Evolutionary conservation across 1,284 basidiomycete genomes (phyloP), one percentile per base, ranked within the genome.

Genomic region (Cystobasidiaceae sp.): DNA sequence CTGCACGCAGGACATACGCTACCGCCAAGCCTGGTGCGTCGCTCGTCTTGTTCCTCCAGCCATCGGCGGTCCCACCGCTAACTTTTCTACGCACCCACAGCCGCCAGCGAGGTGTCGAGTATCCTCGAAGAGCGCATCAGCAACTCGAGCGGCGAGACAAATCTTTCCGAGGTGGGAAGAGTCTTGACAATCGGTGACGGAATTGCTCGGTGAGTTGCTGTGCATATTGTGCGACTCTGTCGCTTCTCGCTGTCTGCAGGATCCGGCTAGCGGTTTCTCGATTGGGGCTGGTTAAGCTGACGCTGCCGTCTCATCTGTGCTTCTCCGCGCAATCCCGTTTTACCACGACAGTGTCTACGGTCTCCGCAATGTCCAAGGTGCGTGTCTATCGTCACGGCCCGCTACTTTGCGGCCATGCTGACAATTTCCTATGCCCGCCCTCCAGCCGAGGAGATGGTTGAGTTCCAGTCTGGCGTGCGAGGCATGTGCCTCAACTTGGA

Each of bases 401-500:
- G 5, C 32, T 2, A 28, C n/a, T 39, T 5, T 7, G n/a, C n/a
- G 28, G 13, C 23, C 11, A 43, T 23, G 32, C 27, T 41, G 21
- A 45, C 39, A 46, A 32, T 21, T n/a, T n/a, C n/a, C n/a, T n/a
- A n/a, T n/a, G n/a, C n/a, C n/a, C n/a, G n/a, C n/a, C n/a, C n/a
- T n/a, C n/a, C 76, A 90, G 89, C 89, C 82, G 94, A 98, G 82
- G 94, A 98, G 86, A 97, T 98, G 94, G 94, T 98, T 85, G 94
- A 98, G 85, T 98, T 98, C 86, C 91, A 93, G 67, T 97, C 94
- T 66, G 94, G 94, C 82, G 86, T 98, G 77, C 77, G 77, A 63
- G 78, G 78, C 69, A 74, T 74, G 72, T 93, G 90, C 81, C 83
- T 98, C 80, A 98, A 98, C 89, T 89, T 98, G 86, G 94, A 98